phyloP scores from a whole-genome alignment of 2,329 filamentous ascomycete genomes.

The Ilyonectria destructans region DNA sequence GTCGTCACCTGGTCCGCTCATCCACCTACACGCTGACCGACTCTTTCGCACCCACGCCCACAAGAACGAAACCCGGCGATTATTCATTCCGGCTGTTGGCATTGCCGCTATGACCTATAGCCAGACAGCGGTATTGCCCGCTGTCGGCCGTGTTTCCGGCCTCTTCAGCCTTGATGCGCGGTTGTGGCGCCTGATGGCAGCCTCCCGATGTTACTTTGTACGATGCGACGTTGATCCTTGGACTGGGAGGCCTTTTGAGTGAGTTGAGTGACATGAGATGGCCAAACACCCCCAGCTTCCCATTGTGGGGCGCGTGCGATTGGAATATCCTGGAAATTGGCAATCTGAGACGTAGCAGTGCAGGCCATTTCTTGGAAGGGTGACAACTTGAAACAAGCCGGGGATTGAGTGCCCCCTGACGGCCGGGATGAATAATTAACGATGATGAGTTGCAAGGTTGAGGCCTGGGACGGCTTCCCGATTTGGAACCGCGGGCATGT shows the following conservation, averaged over 20 bases:
- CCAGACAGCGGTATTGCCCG: slow-evolving; percentile 11
- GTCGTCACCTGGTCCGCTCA: slow-evolving; percentile 8
- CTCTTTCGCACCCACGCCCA: not conserved
- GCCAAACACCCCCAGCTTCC: not conserved
- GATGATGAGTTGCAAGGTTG: slow-evolving; percentile 16
- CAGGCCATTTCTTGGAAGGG: slow-evolving; percentile 33
- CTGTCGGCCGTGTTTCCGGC: not conserved
- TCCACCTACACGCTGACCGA: slow-evolving; percentile 10
- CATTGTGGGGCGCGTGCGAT: slow-evolving; percentile 30
- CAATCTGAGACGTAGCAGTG: slow-evolving; percentile 47
- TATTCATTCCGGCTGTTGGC: slow-evolving; percentile 14
- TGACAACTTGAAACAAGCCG: slow-evolving; percentile 44
- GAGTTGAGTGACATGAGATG: not conserved
- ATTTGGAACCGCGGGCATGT: slow-evolving; percentile 21
- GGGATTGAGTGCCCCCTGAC: slow-evolving; percentile 24
- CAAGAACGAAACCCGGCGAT: slow-evolving; percentile 9
- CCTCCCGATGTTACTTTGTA: not conserved
- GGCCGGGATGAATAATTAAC: slow-evolving; percentile 16
- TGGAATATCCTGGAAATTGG: slow-evolving; percentile 42
- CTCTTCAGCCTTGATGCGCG: slow-evolving; percentile 8
- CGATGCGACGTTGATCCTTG: slow-evolving; percentile 5
- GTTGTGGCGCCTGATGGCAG: slow-evolving; percentile 20
- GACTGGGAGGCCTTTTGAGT: not conserved
- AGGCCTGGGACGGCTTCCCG: slow-evolving; percentile 13
- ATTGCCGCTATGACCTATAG: slow-evolving; percentile 15